A percentile compares a stretch with the other conserved stretches of the same genome.
phyloP scores from a whole-genome alignment of 192 early-diverging fungal genomes.

The Entophlyctis helioformis region DNA sequence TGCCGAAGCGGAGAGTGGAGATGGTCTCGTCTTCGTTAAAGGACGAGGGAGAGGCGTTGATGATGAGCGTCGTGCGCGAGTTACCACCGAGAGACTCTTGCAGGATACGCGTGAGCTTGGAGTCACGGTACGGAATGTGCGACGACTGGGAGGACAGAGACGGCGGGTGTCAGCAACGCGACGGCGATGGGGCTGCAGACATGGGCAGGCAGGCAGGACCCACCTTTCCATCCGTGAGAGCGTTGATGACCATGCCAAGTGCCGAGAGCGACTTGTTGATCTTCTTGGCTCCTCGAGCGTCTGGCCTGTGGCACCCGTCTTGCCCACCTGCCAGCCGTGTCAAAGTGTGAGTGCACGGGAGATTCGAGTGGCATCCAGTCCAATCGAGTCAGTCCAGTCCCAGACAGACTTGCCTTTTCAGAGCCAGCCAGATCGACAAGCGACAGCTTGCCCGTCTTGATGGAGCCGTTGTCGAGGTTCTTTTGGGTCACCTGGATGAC shows the following conservation, averaged over 20 bases:
- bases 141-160: slow-evolving; percentile 40
- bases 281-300: slow-evolving; percentile 98
- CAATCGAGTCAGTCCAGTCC: too few species aligned
- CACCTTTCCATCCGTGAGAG: slow-evolving; percentile 95
- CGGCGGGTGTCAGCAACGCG: not conserved
- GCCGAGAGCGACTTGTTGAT: slow-evolving; percentile 98
- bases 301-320: slow-evolving; percentile 97
- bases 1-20: slow-evolving; percentile 90
- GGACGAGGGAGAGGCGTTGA: slow-evolving; percentile 95
- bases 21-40: slow-evolving; percentile 96
- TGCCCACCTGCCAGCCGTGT: slow-evolving; percentile 53
- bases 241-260: slow-evolving; percentile 98
- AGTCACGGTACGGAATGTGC: slow-evolving; percentile 97
- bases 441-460: slow-evolving; percentile 83
- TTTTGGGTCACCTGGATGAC: slow-evolving; percentile 92
- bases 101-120: slow-evolving; percentile 95
- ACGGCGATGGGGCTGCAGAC: too few species aligned
- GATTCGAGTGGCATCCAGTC: too few species aligned
- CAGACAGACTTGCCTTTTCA: slow-evolving; percentile 83
- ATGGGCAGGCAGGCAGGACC: slow-evolving; percentile 1
- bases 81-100: slow-evolving; percentile 99
- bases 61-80: slow-evolving; percentile 96
- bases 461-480: slow-evolving; percentile 78
- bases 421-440: slow-evolving; percentile 98
- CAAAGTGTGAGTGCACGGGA: too few species aligned